phyloP scores from a whole-genome alignment of 805 yeast species.

The Maudiozyma bulderi region DNA sequence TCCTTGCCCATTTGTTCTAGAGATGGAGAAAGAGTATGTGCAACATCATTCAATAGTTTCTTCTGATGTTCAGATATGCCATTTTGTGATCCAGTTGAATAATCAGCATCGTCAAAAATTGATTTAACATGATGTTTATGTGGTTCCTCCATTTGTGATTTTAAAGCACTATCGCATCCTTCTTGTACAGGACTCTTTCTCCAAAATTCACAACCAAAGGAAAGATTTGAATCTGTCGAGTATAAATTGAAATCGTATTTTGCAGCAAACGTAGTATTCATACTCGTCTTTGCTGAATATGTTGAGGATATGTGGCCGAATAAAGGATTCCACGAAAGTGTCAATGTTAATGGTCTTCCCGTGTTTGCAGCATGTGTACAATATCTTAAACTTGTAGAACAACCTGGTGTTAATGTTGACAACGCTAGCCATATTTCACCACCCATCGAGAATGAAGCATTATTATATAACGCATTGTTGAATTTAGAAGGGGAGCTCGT shows the following conservation, averaged over 20 bases:
- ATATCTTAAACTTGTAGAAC: conserved; percentile 77
- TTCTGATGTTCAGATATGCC: conserved; percentile 4
- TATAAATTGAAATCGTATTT: conserved; percentile 83
- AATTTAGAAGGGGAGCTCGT: conserved; percentile 30
- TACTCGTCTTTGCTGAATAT: conserved; percentile 73
- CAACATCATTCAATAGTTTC: conserved; percentile 19
- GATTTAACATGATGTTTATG: neutral
- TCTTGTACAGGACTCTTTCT: conserved; percentile 9
- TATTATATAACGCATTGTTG: conserved; percentile 40
- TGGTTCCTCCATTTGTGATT: neutral
- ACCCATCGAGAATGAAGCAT: conserved; percentile 65
- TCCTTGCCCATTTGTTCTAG: conserved; percentile 26
- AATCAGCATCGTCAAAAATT: neutral
- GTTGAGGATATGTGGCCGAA: conserved; percentile 84
- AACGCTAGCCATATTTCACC: conserved; percentile 86
- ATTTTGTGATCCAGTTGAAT: neutral
- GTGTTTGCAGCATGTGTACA: conserved; percentile 78
- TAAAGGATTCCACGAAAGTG: conserved; percentile 79
- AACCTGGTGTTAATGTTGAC: conserved; percentile 75
- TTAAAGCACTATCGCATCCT: neutral
- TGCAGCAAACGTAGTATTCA: conserved; percentile 67
- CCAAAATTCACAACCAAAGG: conserved; percentile 82
- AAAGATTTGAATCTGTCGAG: conserved; percentile 79
- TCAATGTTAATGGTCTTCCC: conserved; percentile 82
- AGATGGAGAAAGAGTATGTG: conserved; percentile 27